Base-by-base conservation (phyloP, 768 basidiomycete species). In the Trametes maxima region DNA sequence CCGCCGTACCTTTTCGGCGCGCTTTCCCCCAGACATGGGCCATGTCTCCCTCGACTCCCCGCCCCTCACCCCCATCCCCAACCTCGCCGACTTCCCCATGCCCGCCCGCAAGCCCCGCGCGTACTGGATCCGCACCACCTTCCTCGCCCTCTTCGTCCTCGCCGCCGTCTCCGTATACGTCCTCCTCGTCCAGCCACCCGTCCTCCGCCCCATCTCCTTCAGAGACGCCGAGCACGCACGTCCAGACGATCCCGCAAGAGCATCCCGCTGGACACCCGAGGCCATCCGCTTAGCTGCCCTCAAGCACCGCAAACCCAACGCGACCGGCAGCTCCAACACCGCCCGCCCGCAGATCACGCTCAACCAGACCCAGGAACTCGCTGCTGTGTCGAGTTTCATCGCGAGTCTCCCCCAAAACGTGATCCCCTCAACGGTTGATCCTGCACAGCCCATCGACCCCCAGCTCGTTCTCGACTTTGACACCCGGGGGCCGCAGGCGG, bases 391-490 rank as follows among this genome's bases (percentile, higher is more conserved):
- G 2, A 84, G 83, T 59, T 93, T 92, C 74, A 78, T 93, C 43
- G 85, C 85, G 0, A 86, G 87, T 52, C 79, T 91, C 21, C 84
- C 89, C 0, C 85, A 89, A 72, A 93, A 93, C 73, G 79, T 87
- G 57, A 84, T 94, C 58, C 90, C 92, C 1, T 70, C 76, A 0
- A 76, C 77, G 6, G 81, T 92, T 46, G 83, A 93, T 67, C 88
- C 92, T 0, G 66, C 78, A 12, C 64, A 66, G 12, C 83, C 90
- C 8, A 84, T 93, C 59, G 91, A 94, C 71, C 90, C 92, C 3
- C 83, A 91, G 67, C 83, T 93, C 58, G 82, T 94, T 5, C 80
- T 94, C 43, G 92, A 90, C 67, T 94, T 94, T 70, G 90, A 94
- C 70, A 88, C 89, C 0, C 82, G 85, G n/a, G 77, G 82, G 44